A percentile compares a stretch with the other conserved stretches of the same genome.
phyloP scores from a whole-genome alignment of 805 yeast species.

The Lipomyces sp. region DNA sequence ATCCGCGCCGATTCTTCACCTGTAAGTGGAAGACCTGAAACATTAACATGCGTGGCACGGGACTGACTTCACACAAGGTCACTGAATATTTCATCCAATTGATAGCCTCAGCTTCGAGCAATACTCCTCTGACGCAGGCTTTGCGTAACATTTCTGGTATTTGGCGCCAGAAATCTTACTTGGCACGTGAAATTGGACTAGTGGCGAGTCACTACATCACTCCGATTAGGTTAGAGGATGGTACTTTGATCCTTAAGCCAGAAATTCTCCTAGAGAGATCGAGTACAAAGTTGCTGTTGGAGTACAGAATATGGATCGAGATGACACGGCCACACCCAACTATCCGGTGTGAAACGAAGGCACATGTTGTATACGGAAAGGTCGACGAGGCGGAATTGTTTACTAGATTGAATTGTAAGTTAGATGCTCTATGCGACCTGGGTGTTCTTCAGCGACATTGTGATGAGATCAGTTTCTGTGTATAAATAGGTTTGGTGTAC shows the following conservation, averaged over 20 bases:
- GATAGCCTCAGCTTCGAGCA: not conserved
- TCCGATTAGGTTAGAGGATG: not conserved
- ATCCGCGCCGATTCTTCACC: constrained; percentile 4
- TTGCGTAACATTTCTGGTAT: constrained; percentile 9
- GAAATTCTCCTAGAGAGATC: constrained; percentile 19
- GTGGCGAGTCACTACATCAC: constrained; percentile 23
- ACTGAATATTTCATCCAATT: constrained; percentile 10
- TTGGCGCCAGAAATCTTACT: not conserved
- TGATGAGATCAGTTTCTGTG: constrained; percentile 10
- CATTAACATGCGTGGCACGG: not conserved
- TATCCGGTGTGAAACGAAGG: not conserved
- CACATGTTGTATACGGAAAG: constrained; percentile 5
- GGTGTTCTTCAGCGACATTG: constrained; percentile 10
- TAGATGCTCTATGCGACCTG: not conserved
- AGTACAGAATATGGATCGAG: constrained; percentile 10
- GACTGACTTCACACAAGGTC: constrained; percentile 7
- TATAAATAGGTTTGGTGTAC: not conserved
- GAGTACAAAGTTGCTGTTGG: constrained; percentile 10
- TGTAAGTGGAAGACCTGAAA: constrained; percentile 7
- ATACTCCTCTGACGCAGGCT: not conserved
- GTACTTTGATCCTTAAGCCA: constrained; percentile 4
- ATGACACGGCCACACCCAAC: not conserved
- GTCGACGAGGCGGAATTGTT: constrained; percentile 2
- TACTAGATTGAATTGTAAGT: not conserved
- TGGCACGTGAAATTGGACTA: constrained; percentile 15